These are phyloP conservation scores for Euphrasia confusa DNA, from an alignment of 257 asterid species.

Conservation along the genomic window DNA sequence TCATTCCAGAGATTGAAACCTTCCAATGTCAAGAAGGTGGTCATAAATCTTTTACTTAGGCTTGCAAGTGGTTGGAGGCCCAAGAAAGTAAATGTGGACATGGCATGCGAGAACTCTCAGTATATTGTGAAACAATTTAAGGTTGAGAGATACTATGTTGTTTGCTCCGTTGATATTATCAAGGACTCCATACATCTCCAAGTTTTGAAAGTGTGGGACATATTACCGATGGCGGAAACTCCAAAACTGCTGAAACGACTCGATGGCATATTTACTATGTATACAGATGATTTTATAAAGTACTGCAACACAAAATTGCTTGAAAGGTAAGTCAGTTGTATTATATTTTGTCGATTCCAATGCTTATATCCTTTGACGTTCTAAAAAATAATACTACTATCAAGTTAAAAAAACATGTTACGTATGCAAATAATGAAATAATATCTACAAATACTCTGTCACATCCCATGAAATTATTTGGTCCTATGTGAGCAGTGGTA, in stretches of 20 bases:
- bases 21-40: slow-evolving; percentile 33
- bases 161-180: slow-evolving; percentile 51
- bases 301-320: slow-evolving; percentile 40
- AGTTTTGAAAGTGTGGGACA: slow-evolving; percentile 62
- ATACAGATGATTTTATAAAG: slow-evolving; percentile 42
- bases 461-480: too few species aligned
- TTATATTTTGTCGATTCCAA: background rate
- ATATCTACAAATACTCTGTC: too few species aligned
- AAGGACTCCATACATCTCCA: slow-evolving; percentile 41
- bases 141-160: slow-evolving; percentile 37
- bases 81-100: slow-evolving; percentile 42
- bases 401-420: too few species aligned
- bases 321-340: slow-evolving; percentile 41
- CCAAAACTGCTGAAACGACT: slow-evolving; percentile 43
- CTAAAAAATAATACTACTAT: too few species aligned
- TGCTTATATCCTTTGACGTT: too few species aligned
- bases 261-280: slow-evolving; percentile 44
- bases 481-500: too few species aligned
- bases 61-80: slow-evolving; percentile 78
- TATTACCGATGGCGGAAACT: slow-evolving; percentile 42
- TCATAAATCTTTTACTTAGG: slow-evolving; percentile 35
- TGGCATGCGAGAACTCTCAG: slow-evolving; percentile 38
- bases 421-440: too few species aligned
- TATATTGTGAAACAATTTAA: slow-evolving; percentile 45
- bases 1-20: slow-evolving; percentile 41